These are phyloP conservation scores for Rhynchosporium secalis DNA, from an alignment of 2,329 filamentous ascomycete genomes.

Conservation along the genomic window DNA sequence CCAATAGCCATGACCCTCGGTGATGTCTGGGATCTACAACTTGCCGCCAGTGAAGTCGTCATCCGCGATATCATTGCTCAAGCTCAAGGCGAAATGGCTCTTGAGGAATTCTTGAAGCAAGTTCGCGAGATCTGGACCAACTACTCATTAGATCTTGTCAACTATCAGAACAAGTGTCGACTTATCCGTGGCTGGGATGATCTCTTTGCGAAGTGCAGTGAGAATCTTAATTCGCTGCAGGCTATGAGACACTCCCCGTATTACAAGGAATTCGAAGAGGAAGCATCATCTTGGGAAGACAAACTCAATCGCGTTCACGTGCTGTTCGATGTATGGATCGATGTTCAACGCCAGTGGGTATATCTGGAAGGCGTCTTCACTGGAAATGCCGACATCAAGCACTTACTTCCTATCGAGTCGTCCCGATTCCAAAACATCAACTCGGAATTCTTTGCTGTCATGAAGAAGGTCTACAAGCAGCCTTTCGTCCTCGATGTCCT, in stretches of 20 bases:
- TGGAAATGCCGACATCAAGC: conserved; percentile 98
- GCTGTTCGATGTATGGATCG: conserved; percentile 99
- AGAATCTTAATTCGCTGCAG: conserved; percentile 95
- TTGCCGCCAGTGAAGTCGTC: conserved; percentile 80
- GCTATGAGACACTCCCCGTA: conserved; percentile 99
- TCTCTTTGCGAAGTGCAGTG: conserved; percentile 95
- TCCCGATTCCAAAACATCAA: conserved; percentile 99
- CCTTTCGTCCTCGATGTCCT: conserved; percentile 95
- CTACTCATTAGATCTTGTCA: conserved; percentile 90
- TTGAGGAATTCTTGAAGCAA: conserved; percentile 96
- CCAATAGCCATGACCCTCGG: conserved; percentile 94
- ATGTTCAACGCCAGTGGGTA: conserved; percentile 99
- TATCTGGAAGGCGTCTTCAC: conserved; percentile 99
- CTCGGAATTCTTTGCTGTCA: conserved; percentile 96
- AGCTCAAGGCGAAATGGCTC: conserved; percentile 95
- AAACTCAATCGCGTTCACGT: conserved; percentile 97
- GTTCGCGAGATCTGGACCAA: conserved; percentile 97
- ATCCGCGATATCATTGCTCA: conserved; percentile 94
- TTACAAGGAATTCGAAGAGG: conserved; percentile 99
- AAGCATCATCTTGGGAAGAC: conserved; percentile 95
- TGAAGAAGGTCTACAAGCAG: conserved; percentile 99
- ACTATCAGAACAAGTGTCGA: conserved; percentile 97
- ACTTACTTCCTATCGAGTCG: conserved; percentile 92
- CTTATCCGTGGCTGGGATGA: conserved; percentile 98
- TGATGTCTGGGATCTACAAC: conserved; percentile 96